Base-by-base conservation (phyloP, 2,329 filamentous ascomycete genomes). In the Colletotrichum tamarilloi region DNA sequence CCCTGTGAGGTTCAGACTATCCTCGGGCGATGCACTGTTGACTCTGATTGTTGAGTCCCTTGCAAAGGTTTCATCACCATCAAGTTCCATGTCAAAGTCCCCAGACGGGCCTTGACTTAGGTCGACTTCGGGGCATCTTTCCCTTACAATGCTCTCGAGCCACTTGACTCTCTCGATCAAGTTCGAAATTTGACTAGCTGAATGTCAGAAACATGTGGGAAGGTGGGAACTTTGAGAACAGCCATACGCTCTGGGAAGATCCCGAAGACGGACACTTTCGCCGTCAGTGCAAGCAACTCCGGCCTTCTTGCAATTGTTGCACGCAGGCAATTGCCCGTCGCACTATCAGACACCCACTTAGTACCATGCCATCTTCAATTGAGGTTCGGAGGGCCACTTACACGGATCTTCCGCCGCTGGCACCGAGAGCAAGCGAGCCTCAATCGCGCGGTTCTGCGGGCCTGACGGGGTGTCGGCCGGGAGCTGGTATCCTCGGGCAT, bases 351-450 rank as follows among this genome's bases (percentile, higher is more conserved):
- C 42, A 11, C 22, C 55, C 19, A 52, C 14, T 69, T n/a, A 77
- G 22, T 35, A 55, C 14, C 38, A n/a, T 60, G 11, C 38, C 35
- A 9, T 16, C 26, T 22, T 3, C 14, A 35, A 32, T 32, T 22
- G 55, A 28, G 30, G 14, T 22, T 8, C 12, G n/a, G 0, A 4
- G 55, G 19, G 35, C 28, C 67, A 74, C 81, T 28, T 79, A 85
- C 85, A 58, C 83, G 83, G 76, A 88, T 88, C 78, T 88, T 88
- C 30, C 87, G 81, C 55, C 84, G 80, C 72, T 88, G 86, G 68
- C 87, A 88, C 5, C 82, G 78, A 7, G 71, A 68, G 30, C 71
- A 73, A 1, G 71, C 71, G 56, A 71, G 75, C 6, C 79, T 76
- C 56, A 80, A 74, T 19, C 80, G 75, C 30, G 77, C 75, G 35